Conservation (phyloP, 495 filamentous ascomycete genomes). For the Xylaria scruposa region DNA sequence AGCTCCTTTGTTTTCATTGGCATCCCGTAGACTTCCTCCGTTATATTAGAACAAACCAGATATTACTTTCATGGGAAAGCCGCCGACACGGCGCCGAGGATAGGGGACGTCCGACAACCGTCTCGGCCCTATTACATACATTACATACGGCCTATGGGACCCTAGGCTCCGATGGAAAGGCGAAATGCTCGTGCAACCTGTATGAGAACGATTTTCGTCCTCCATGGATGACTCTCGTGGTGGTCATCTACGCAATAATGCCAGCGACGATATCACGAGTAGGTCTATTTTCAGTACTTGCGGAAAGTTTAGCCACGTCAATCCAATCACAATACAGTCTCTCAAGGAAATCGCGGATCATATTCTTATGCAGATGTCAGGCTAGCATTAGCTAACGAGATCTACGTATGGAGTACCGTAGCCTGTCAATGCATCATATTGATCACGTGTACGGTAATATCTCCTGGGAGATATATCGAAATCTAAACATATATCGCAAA, state of each 20-base stretch:
- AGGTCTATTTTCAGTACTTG: not conserved
- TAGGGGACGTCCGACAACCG: not conserved
- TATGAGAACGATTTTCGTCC: not conserved
- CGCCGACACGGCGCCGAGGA: constrained; percentile 23
- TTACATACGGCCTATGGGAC: not conserved
- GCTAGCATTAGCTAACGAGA: not conserved
- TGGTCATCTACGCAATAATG: not conserved
- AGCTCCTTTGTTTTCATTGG: constrained; percentile 2
- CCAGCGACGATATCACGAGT: not conserved
- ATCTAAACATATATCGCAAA: constrained; percentile 3
- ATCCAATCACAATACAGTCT: not conserved
- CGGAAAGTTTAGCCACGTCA: not conserved
- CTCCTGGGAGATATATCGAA: not conserved
- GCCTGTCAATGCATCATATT: not conserved
- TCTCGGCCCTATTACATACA: constrained; percentile 4
- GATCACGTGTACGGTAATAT: not conserved
- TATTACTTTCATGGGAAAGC: not conserved
- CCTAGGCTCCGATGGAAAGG: not conserved
- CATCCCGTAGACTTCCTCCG: not conserved
- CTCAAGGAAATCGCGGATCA: not conserved
- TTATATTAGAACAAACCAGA: constrained; percentile 2
- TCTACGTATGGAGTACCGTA: not conserved
- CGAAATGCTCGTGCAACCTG: not conserved
- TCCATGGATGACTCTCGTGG: not conserved
- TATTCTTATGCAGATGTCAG: not conserved